Conservation (phyloP, 2,329 filamentous ascomycete genomes). For the Colletotrichum karsti region DNA sequence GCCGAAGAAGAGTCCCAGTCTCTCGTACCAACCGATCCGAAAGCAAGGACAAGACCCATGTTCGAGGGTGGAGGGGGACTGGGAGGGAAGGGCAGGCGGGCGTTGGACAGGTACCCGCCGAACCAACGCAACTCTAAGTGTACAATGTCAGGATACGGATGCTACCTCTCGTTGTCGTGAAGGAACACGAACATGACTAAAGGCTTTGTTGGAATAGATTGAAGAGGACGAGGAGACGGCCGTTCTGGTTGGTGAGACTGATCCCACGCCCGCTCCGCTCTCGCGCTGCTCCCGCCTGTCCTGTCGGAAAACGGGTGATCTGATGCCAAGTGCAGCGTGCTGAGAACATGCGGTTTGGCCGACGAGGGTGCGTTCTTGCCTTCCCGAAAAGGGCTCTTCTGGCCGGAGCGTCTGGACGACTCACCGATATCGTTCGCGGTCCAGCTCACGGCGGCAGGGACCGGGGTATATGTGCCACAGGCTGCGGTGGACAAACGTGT, state of each 20-base stretch:
- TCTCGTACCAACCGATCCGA: slow-evolving; percentile 7
- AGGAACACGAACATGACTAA: slow-evolving; percentile 5
- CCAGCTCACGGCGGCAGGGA: background rate
- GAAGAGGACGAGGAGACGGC: background rate
- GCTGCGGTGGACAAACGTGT: background rate
- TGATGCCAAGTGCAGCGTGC: slow-evolving; percentile 22
- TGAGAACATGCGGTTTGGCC: slow-evolving; percentile 8
- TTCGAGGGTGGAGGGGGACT: no score
- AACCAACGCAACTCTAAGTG: slow-evolving; percentile 24
- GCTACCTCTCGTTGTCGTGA: background rate
- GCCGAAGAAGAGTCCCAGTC: background rate
- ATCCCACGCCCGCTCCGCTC: background rate
- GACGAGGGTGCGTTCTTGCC: background rate
- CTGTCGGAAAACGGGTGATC: slow-evolving; percentile 3
- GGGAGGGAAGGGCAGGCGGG: background rate
- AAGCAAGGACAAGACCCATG: background rate
- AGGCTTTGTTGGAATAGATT: background rate
- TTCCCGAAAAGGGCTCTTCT: slow-evolving; percentile 18
- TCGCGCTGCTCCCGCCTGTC: background rate
- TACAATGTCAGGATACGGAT: slow-evolving; percentile 2
- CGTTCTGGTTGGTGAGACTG: background rate
- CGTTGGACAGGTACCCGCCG: slow-evolving; percentile 11
- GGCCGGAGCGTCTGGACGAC: background rate
- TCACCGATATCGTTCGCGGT: slow-evolving; percentile 17
- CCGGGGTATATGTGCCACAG: background rate